Evolutionary conservation across 768 basidiomycete genomes (phyloP).

Genomic region (Kwoniella mangroviensis): DNA sequence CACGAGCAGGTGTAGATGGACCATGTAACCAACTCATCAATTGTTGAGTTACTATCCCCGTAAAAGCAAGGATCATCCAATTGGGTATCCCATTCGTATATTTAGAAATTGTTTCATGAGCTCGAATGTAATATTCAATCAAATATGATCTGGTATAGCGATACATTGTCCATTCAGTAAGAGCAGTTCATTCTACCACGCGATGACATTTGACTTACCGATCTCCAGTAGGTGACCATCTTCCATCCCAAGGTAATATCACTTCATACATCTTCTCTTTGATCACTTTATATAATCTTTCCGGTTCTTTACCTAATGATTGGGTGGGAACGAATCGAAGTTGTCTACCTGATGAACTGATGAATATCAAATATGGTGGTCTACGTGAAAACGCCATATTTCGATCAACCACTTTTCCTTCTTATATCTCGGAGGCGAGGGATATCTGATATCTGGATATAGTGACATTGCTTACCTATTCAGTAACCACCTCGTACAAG

Average conservation of each 20-base stretch:
- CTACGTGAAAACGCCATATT: slow-evolving; percentile 58
- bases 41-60: slow-evolving; percentile 11
- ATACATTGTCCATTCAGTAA: not conserved
- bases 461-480: slow-evolving; percentile 67
- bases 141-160: slow-evolving; percentile 7
- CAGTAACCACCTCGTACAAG: slow-evolving; percentile 83
- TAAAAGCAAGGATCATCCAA: slow-evolving; percentile 15
- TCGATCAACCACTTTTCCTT: not conserved
- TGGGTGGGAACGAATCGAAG: slow-evolving; percentile 79
- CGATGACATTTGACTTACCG: slow-evolving; percentile 6
- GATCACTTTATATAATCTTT: slow-evolving; percentile 70
- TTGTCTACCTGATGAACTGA: slow-evolving; percentile 72
- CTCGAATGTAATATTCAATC: slow-evolving; percentile 26
- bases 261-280: slow-evolving; percentile 67
- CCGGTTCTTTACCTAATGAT: slow-evolving; percentile 65
- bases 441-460: not conserved
- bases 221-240: slow-evolving; percentile 67
- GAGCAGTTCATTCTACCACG: not conserved
- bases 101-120: not conserved
- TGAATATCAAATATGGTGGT: slow-evolving; percentile 74
- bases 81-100: slow-evolving; percentile 22
- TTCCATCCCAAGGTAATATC: slow-evolving; percentile 70
- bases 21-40: slow-evolving; percentile 23
- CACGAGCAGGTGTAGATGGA: not conserved
- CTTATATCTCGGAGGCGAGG: too few relatives aligned